Evolutionary conservation across 768 basidiomycete genomes (phyloP).

Genomic region (Pisolithus tinctorius): DNA sequence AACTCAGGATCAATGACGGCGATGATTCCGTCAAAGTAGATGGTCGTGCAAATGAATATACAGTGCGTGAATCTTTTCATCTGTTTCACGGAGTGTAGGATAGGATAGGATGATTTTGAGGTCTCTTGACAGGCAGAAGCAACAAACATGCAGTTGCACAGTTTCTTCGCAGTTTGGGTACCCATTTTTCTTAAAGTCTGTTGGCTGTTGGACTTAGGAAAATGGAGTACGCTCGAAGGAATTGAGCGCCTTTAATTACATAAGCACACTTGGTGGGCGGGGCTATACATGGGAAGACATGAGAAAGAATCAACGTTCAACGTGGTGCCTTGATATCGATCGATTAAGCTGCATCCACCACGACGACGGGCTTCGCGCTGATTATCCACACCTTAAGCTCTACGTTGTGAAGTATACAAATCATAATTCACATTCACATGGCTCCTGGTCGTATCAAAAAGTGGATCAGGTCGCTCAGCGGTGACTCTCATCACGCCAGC

Average conservation of each 20-base stretch:
- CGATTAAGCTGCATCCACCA: no score
- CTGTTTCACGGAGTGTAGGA: slow-evolving; percentile 32
- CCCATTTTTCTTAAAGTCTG: slow-evolving; percentile 78
- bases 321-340: no score
- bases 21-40: slow-evolving; percentile 89
- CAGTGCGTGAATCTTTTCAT: slow-evolving; percentile 85
- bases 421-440: no score
- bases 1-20: slow-evolving; percentile 78
- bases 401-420: no score
- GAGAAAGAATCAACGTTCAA: no score
- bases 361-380: no score
- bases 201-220: slow-evolving; percentile 78
- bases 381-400: no score
- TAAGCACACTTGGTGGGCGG: no score
- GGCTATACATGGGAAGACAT: no score
- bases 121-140: neutral
- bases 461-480: no score
- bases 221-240: slow-evolving; percentile 88
- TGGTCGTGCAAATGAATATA: slow-evolving; percentile 81
- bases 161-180: slow-evolving; percentile 98
- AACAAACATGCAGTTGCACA: slow-evolving; percentile 59
- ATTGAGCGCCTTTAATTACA: slow-evolving; percentile 30
- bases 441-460: no score
- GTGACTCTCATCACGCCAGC: no score
- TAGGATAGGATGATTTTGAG: neutral